phyloP scores from a whole-genome alignment of 2,329 filamentous ascomycete genomes.

The Diaporthe nobilis region DNA sequence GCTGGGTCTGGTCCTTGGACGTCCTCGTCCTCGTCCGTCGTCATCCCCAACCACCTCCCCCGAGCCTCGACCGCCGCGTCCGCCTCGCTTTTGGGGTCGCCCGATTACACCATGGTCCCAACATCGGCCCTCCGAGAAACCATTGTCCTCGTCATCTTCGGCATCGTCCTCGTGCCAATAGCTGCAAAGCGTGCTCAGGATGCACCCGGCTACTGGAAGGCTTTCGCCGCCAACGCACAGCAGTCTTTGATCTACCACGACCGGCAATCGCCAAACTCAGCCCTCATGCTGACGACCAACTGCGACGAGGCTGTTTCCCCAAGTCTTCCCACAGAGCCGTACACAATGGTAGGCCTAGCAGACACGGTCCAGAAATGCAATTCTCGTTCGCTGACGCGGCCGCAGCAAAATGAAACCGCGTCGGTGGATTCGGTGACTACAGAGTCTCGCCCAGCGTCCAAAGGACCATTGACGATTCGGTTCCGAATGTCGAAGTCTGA shows the following conservation, averaged over 20 bases:
- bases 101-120: conserved; percentile 32
- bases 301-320: not conserved
- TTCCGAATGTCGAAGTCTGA: conserved; percentile 17
- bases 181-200: conserved; percentile 41
- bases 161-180: conserved; percentile 41
- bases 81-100: conserved; percentile 8
- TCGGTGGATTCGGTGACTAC: conserved; percentile 56
- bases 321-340: not conserved
- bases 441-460: conserved; percentile 65
- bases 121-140: conserved; percentile 38
- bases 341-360: not conserved
- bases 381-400: not conserved
- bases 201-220: conserved; percentile 41
- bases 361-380: not conserved
- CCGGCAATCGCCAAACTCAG: not conserved
- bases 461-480: conserved; percentile 55
- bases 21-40: not conserved
- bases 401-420: conserved; percentile 27
- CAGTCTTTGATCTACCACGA: conserved; percentile 1
- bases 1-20: conserved; percentile 1
- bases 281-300: not conserved
- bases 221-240: conserved; percentile 26
- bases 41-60: not conserved
- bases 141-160: conserved; percentile 40
- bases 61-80: conserved; percentile 1